Evolutionary conservation across 306 rosid genomes (phyloP).

Genomic region (Boehmeria nivea): DNA sequence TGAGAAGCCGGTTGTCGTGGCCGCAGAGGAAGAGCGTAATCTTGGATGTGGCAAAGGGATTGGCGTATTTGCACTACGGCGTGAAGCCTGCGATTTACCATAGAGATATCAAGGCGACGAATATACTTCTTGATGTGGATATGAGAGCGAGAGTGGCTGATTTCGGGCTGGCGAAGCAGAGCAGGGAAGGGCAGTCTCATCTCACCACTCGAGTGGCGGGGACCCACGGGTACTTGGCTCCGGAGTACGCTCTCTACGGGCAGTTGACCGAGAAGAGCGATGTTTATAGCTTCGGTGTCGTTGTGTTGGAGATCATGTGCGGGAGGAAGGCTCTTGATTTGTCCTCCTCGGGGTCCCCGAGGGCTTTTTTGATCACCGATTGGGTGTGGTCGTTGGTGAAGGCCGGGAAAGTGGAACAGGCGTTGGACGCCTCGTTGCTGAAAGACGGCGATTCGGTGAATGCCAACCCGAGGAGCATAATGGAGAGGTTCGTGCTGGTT

Average conservation of each 20-base stretch:
- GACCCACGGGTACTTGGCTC: slow-evolving; percentile 93
- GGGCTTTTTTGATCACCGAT: slow-evolving; percentile 77
- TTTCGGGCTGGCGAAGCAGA: slow-evolving; percentile 92
- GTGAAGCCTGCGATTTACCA: slow-evolving; percentile 89
- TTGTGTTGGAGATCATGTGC: slow-evolving; percentile 91
- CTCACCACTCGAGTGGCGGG: slow-evolving; percentile 98
- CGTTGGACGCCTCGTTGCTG: slow-evolving; percentile 52
- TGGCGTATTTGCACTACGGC: slow-evolving; percentile 90
- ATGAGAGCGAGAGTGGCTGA: slow-evolving; percentile 93
- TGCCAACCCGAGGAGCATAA: slow-evolving; percentile 77
- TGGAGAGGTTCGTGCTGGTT: slow-evolving; percentile 81
- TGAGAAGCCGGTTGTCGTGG: slow-evolving; percentile 63
- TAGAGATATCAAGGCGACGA: slow-evolving; percentile 91
- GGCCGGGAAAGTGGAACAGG: slow-evolving; percentile 56
- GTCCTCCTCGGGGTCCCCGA: slow-evolving; percentile 56
- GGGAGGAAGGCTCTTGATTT: slow-evolving; percentile 91
- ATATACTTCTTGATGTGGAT: slow-evolving; percentile 76
- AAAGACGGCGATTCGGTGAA: slow-evolving; percentile 39
- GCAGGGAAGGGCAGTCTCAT: slow-evolving; percentile 93
- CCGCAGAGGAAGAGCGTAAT: slow-evolving; percentile 80
- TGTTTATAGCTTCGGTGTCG: slow-evolving; percentile 97
- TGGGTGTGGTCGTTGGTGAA: slow-evolving; percentile 96
- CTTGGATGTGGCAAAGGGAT: slow-evolving; percentile 87
- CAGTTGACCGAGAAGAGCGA: slow-evolving; percentile 97
- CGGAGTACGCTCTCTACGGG: slow-evolving; percentile 91